These are phyloP conservation scores for Kodamaea kaohsiungensis DNA, from an alignment of 805 yeast species.

Conservation along the genomic window DNA sequence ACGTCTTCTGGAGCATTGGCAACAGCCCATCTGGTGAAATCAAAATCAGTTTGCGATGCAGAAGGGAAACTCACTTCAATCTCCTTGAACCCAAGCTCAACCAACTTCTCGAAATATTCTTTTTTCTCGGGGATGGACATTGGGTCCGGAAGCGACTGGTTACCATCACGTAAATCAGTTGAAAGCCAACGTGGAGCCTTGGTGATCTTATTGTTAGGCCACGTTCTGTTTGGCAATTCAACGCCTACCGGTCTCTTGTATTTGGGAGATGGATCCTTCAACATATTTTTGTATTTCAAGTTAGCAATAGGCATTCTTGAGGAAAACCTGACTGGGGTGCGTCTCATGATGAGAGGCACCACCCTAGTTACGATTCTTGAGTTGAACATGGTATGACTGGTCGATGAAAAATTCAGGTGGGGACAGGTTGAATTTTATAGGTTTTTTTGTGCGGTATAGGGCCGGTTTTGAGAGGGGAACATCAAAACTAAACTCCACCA, in stretches of 20 bases:
- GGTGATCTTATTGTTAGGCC: slow-evolving; percentile 68
- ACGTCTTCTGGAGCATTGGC: slow-evolving; percentile 79
- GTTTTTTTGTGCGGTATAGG: not conserved
- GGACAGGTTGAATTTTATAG: not conserved
- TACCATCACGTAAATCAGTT: slow-evolving; percentile 80
- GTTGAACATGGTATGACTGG: slow-evolving; percentile 23
- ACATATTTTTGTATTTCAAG: slow-evolving; percentile 45
- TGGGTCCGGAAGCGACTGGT: slow-evolving; percentile 81
- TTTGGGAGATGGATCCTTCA: slow-evolving; percentile 66
- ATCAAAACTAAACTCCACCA: not conserved
- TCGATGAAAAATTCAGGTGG: slow-evolving; percentile 7
- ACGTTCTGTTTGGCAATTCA: slow-evolving; percentile 59
- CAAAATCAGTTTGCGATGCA: slow-evolving; percentile 81
- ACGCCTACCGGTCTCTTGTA: slow-evolving; percentile 59
- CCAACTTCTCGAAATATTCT: slow-evolving; percentile 68
- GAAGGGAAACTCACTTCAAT: slow-evolving; percentile 81
- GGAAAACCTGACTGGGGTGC: slow-evolving; percentile 4
- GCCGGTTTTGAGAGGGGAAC: slow-evolving; percentile 1
- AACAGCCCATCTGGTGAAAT: slow-evolving; percentile 77
- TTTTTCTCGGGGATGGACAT: slow-evolving; percentile 76
- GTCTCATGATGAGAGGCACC: slow-evolving; percentile 1
- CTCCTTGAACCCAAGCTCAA: slow-evolving; percentile 77
- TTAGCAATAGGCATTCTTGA: slow-evolving; percentile 20
- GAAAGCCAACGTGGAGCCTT: slow-evolving; percentile 82
- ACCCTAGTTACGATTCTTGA: slow-evolving; percentile 5